A percentile compares a stretch with the other conserved stretches of the same genome.
Conservation (phyloP, 1,284 basidiomycete species). For the Bjerkandera adusta region DNA sequence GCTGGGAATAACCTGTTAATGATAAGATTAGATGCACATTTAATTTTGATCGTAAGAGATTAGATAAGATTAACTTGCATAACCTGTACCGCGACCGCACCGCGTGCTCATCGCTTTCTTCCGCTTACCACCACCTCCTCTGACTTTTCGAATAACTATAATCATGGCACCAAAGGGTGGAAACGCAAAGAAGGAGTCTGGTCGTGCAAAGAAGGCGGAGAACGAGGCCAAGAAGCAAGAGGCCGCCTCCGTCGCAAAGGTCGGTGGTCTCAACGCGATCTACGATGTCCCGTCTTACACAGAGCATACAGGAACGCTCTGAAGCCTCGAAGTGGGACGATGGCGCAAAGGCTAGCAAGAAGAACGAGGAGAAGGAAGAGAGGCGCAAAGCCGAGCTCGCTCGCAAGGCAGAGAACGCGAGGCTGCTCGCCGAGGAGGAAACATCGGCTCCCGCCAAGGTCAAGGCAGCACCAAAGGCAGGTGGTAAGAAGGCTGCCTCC, state of each 20-base stretch:
- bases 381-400: constrained; percentile 73
- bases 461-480: constrained; percentile 67
- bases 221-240: constrained; percentile 82
- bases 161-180: constrained; percentile 81
- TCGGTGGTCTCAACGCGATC: constrained; percentile 26
- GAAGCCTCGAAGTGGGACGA: constrained; percentile 82
- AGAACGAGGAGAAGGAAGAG: constrained; percentile 74
- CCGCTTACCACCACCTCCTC: neutral
- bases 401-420: constrained; percentile 75
- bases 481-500: constrained; percentile 49
- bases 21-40: constrained; percentile 12
- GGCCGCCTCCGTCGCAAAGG: constrained; percentile 57
- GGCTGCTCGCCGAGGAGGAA: constrained; percentile 85
- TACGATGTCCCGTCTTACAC: constrained; percentile 8
- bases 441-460: constrained; percentile 59
- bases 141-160: constrained; percentile 1
- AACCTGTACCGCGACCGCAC: neutral
- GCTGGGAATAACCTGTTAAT: too few relatives aligned
- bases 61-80: constrained; percentile 12
- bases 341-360: constrained; percentile 61
- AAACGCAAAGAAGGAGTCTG: constrained; percentile 88
- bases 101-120: neutral
- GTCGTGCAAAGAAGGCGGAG: constrained; percentile 90
- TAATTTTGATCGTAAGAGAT: too few relatives aligned
- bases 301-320: constrained; percentile 56